phyloP scores from a whole-genome alignment of 495 filamentous ascomycete genomes.

The Podospora fimiseda region DNA sequence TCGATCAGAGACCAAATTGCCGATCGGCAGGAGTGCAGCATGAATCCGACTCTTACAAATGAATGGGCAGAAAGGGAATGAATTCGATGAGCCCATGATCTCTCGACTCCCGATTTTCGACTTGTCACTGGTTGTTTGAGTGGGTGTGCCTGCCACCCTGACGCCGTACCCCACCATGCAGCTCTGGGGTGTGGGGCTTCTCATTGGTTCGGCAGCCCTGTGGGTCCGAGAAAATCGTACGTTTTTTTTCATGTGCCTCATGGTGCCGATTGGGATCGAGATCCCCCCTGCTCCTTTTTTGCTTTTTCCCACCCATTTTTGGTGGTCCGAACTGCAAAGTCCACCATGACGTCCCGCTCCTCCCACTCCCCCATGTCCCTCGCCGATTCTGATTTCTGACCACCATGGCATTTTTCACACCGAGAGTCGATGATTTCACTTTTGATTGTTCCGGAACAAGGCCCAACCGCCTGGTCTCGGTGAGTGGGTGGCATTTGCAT shows the following conservation, averaged over 20 bases:
- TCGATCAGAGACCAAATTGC: neutral
- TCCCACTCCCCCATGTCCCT: no score
- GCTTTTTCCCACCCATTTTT: constrained; percentile 8
- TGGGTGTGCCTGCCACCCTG: constrained; percentile 2
- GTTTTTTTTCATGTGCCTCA: constrained; percentile 32
- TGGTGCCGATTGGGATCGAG: constrained; percentile 32
- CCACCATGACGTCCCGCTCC: no score
- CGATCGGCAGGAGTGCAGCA: neutral
- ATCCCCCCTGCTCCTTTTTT: constrained; percentile 19
- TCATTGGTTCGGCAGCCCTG: constrained; percentile 23
- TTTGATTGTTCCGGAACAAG: neutral
- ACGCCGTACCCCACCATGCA: constrained; percentile 4
- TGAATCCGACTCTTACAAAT: constrained; percentile 8
- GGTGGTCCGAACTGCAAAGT: no score
- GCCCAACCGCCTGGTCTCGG: neutral
- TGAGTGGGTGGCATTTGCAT: neutral
- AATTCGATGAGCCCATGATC: neutral
- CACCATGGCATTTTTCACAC: neutral
- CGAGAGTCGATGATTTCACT: neutral
- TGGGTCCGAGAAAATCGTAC: constrained; percentile 24
- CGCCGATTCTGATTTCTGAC: no score
- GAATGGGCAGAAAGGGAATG: constrained; percentile 2
- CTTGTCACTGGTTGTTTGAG: constrained; percentile 3
- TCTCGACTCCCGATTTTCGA: neutral
- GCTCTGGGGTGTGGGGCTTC: constrained; percentile 1